Percentiles rank a stretch among this genome's conserved stretches.
phyloP scores from a whole-genome alignment of 257 asterid species.

The Solanum ahanhuiri region DNA sequence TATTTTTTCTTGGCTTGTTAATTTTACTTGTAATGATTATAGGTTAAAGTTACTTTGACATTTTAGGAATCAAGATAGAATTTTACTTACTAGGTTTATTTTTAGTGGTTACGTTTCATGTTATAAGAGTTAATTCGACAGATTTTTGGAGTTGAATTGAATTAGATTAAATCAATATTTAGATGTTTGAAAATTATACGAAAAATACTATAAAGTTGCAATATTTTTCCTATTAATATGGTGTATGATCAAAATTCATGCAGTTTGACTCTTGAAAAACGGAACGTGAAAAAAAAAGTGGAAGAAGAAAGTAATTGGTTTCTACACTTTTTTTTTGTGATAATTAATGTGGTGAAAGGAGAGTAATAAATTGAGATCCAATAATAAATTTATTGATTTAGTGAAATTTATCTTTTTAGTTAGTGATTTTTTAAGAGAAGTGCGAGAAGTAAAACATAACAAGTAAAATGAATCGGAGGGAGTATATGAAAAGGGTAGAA shows the following conservation, averaged over 20 bases:
- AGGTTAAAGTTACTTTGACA: neutral
- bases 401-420: neutral
- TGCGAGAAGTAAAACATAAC: neutral
- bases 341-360: neutral
- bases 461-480: rapidly evolving
- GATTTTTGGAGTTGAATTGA: neutral
- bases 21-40: neutral
- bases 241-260: neutral
- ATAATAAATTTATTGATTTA: neutral
- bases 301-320: neutral
- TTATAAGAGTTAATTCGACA: neutral
- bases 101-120: neutral
- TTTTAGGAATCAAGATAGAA: neutral
- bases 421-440: neutral
- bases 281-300: neutral
- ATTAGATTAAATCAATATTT: too few relatives aligned
- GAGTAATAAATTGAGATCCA: neutral
- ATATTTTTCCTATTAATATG: too few relatives aligned
- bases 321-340: neutral
- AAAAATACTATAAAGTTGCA: neutral
- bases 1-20: neutral
- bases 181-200: neutral
- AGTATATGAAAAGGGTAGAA: neutral
- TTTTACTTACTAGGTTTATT: neutral
- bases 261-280: too few relatives aligned